Evolutionary conservation across 2,329 filamentous ascomycete species (phyloP), one percentile per base, ranked within the genome.

Genomic region (Venturia pyrina): DNA sequence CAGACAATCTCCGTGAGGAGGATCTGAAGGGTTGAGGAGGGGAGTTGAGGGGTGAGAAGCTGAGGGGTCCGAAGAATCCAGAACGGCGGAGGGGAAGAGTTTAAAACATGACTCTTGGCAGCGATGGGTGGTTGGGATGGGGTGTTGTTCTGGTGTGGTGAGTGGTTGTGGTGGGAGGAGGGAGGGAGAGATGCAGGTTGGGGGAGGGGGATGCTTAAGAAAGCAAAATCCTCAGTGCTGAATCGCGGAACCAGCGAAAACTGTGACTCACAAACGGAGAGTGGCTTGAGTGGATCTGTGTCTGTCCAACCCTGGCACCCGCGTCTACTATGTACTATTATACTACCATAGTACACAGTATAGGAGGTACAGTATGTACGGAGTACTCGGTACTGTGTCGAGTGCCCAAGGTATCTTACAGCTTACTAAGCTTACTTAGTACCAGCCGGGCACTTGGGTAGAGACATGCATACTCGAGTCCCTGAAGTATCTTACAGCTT

Each of bases 1-100:
- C 87, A 89, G 85, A 78, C 77, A 72, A 59, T 78, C 77, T 74
- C 68, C 69, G 67, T 74, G 71, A 74, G 75, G 75, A 76, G 74
- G 66, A 74, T 77, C 75, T 77, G 74, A 74, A 71, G 71, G 68
- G 67, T 68, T 37, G 53, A 59, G 32, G 53, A 59, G 53, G 32
- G 53, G 53, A 59, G 53, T 37, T 59, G 53, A 37, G 53, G 40
- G 53, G 53, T 37, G 32, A 19, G 37, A n/a, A 37, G 6, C 15
- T 59, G 32, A 59, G 53, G 53, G 53, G 37, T 59, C 53, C 28
- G 53, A 59, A 15, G 53, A 59, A 59, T 59, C 53, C 53, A 59
- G 53, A 59, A 59, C 53, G 28, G 10, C 53, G 53, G 53, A 57
- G 53, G 53, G 53, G 28, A 59, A 59, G 53, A 59, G 53, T 37